Evolutionary conservation across 352 stramenopile genomes (phyloP), one percentile per base, ranked within the genome.

Genomic region (Globisporangium orthogonon): DNA sequence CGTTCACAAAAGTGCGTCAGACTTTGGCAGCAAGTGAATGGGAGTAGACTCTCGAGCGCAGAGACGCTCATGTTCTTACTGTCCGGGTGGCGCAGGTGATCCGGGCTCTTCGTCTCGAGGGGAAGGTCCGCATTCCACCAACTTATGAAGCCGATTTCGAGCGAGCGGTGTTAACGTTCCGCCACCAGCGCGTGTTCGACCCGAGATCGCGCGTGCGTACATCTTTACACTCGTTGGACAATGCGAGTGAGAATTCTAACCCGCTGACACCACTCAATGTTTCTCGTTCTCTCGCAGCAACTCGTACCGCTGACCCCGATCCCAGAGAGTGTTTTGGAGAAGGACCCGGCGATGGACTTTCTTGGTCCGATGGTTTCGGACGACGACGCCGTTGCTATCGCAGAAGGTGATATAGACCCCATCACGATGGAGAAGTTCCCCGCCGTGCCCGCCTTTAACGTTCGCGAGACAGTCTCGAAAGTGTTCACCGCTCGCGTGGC

Each of bases 341-440:
- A 60, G 44, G 62, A 83, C 31, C 49, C 50, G 3, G 50, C 43
- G 33, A 79, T 86, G 72, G 69, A 86, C 17, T 94, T 90, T 48
- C 62, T 94, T 6, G 84, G 84, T 1, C 78, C 79, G 2, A 65
- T 78, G 49, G 58, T 94, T 7, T 10, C 65, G 0, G 60, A 76
- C 31, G 70, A 75, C 23, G 37, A 76, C 29, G 82, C 84, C 4
- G 62, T 58, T 30, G 68, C 58, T 28, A 86, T 94, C 51, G 82
- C 84, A 15, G 60, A 86, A 47, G 84, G 84, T 48, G 68, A 88
- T 50, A 77, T 91, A 66, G 84, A 94, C 44, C 84, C 84, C 4
- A 91, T 91, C 50, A 78, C 73, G 6, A 73, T 73, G 56, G 63
- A 54, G 13, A 57, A 18, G 13, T 93, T 93, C 58, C 59, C 67